Evolutionary conservation across 2,329 filamentous ascomycete species (phyloP), one percentile per base, ranked within the genome.

Genomic region (Fusarium napiforme): DNA sequence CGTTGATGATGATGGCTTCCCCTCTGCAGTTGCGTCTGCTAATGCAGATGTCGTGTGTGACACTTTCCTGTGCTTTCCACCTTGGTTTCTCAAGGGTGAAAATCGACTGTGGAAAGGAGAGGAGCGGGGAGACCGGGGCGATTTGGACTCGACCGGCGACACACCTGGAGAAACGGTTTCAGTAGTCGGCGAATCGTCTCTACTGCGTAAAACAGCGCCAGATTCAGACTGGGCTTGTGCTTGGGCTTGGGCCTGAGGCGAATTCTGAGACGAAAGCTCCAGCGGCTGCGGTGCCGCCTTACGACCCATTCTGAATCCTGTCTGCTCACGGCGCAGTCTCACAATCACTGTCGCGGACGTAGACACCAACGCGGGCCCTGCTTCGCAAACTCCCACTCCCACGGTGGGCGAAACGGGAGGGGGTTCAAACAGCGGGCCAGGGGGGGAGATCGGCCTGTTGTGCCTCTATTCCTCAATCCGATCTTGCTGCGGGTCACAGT

Each of bases 271-370:
- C 68, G 72, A 53, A 66, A 90, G 84, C 79, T 85, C 82, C 82
- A 90, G 85, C 82, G 88, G 87, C 84, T 89, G 85, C 75, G 87
- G 88, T 82, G 85, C 87, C 78, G 86, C 82, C 82, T 89, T 90
- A 81, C 88, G 88, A 83, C 85, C 87, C 88, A 90, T 90, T 71
- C 65, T 69, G 65, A 73, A 74, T 76, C 73, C 74, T 77, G 72
- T 68, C 71, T 75, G 71, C 65, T 77, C 71, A 75, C 69, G 72
- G 68, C 72, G 64, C 71, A 74, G 71, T 74, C 68, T 74, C 60
- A 66, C 69, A 63, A 72, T 69, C 64, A 68, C 60, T 69, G 67
- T 68, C 53, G 43, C 52, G 57, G 40, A 42, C 28, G 64, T 45
- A 43, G 34, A 46, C 34, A 36, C 60, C 64, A 43, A 74, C 74